Evolutionary conservation across 176 grass and related monocot species (phyloP).

Genomic region (Ensete glaucum): DNA sequence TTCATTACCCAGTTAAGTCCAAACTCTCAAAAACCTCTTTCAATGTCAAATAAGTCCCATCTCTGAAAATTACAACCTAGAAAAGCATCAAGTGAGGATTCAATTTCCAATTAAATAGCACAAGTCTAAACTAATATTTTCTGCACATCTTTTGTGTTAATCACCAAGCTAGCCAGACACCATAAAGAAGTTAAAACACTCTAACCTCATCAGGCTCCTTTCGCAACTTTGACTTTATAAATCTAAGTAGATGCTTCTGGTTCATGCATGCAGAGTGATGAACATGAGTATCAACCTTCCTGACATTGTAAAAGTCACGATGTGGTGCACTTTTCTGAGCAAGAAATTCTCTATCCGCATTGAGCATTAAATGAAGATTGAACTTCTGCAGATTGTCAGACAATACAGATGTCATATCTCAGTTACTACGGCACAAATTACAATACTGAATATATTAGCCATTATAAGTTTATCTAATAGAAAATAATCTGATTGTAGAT

Average conservation of each 20-base stretch:
- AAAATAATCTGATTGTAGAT: background rate
- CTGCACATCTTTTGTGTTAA: background rate
- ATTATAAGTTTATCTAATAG: background rate
- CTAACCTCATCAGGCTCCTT: constrained; percentile 90
- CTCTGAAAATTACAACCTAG: constrained; percentile 88
- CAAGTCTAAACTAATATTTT: background rate
- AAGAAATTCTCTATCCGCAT: constrained; percentile 87
- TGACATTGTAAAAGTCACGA: constrained; percentile 89
- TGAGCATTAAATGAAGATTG: constrained; percentile 91
- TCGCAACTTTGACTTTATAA: constrained; percentile 90
- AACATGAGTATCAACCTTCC: constrained; percentile 97
- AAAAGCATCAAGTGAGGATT: constrained; percentile 22
- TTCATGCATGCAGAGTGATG: constrained; percentile 98
- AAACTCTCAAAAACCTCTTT: constrained; percentile 95
- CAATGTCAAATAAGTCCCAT: constrained; percentile 88
- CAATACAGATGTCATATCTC: background rate
- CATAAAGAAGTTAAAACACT: background rate
- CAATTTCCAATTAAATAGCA: background rate
- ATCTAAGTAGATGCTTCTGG: constrained; percentile 84
- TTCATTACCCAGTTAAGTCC: constrained; percentile 82
- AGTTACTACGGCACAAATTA: background rate
- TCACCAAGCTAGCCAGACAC: background rate
- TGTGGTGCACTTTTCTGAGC: constrained; percentile 94
- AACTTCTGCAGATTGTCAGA: constrained; percentile 50
- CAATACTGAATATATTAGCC: background rate